Conservation (phyloP, 2,329 filamentous ascomycete genomes). For the Fusarium oxysporum region DNA sequence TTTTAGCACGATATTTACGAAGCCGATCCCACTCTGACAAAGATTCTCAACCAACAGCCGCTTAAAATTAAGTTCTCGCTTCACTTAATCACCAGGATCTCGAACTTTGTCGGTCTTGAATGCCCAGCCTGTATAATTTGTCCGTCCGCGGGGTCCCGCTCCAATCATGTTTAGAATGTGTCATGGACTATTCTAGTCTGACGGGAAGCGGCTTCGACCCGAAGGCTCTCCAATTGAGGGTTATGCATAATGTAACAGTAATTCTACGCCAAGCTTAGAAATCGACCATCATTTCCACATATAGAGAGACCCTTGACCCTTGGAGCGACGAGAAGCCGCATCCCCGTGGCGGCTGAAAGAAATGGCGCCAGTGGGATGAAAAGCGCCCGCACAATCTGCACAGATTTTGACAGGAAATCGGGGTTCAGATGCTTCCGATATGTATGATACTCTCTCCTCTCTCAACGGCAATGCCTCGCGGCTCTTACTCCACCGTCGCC, state of each 20-base stretch:
- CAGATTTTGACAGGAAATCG: not conserved
- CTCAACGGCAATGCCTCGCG: not conserved
- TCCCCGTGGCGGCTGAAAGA: not conserved
- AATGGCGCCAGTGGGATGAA: constrained; percentile 7
- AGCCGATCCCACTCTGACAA: not conserved
- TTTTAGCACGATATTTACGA: not conserved
- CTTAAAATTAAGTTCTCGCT: not conserved
- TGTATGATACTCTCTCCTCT: not conserved
- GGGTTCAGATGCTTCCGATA: not conserved
- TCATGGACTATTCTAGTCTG: not conserved
- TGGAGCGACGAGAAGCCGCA: not conserved
- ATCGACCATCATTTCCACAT: constrained; percentile 11
- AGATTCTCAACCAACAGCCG: not conserved
- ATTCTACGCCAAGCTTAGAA: constrained; percentile 7
- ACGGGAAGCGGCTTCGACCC: not conserved
- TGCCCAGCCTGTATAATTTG: constrained; percentile 7
- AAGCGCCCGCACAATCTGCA: not conserved
- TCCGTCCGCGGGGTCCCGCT: constrained; percentile 11
- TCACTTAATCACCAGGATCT: not conserved
- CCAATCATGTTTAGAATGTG: constrained; percentile 9
- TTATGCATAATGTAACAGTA: constrained; percentile 4
- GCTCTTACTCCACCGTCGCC: constrained; percentile 3
- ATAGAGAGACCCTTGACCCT: not conserved
- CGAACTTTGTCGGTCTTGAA: constrained; percentile 24
- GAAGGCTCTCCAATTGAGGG: not conserved